A percentile compares a stretch with the other conserved stretches of the same genome.
Conservation (phyloP, 2,329 filamentous ascomycete genomes). For the Trichocomaceae sp. region DNA sequence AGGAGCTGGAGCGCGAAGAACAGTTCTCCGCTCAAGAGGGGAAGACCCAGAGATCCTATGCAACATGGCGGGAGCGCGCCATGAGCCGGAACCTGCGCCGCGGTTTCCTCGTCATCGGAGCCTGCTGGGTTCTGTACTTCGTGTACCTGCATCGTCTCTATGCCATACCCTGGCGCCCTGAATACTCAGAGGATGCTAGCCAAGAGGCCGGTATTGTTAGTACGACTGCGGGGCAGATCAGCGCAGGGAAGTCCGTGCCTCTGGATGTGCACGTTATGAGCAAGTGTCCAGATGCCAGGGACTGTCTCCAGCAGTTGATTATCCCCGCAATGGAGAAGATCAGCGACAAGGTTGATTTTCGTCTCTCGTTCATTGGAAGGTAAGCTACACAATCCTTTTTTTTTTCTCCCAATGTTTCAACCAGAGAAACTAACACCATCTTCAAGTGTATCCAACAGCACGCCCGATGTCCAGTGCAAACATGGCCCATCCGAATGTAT, state of each 20-base stretch:
- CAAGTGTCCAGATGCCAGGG: conserved; percentile 87
- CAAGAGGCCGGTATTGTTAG: neutral
- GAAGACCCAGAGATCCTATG: conserved; percentile 1
- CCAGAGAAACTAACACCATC: neutral
- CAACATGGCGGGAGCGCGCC: conserved; percentile 11
- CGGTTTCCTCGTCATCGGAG: conserved; percentile 8
- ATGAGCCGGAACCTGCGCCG: conserved; percentile 10
- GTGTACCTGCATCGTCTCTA: conserved; percentile 12
- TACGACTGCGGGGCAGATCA: conserved; percentile 4
- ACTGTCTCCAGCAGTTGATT: conserved; percentile 73
- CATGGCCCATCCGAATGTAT: conserved; percentile 88
- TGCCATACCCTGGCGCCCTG: neutral
- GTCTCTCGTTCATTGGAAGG: conserved; percentile 81
- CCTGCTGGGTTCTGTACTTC: conserved; percentile 14
- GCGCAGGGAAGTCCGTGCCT: conserved; percentile 48
- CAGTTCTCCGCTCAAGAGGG: conserved; percentile 11
- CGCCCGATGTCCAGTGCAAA: conserved; percentile 79
- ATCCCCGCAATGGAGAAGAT: conserved; percentile 80
- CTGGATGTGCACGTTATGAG: conserved; percentile 95
- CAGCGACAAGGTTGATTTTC: conserved; percentile 81
- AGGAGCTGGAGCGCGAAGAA: conserved; percentile 13
- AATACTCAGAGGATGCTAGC: neutral
- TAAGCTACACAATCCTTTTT: conserved; percentile 36
- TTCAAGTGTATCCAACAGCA: conserved; percentile 55
- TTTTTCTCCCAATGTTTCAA: neutral